These are phyloP conservation scores for Boletus rufocinnamomeus DNA, from an alignment of 768 basidiomycete genomes.

Conservation along the genomic window DNA sequence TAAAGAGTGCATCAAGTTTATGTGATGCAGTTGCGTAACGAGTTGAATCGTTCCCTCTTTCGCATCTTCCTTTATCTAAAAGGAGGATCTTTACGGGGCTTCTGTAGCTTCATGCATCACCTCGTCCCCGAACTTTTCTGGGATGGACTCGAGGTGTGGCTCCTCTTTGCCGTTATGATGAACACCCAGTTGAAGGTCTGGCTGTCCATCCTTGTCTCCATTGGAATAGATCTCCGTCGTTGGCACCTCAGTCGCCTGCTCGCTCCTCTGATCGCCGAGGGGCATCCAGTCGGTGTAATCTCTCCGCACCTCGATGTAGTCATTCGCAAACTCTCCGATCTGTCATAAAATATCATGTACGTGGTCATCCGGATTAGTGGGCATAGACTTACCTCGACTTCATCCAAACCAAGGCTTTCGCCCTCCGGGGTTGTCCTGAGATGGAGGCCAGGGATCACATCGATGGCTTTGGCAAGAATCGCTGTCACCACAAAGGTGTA, in stretches of 20 bases:
- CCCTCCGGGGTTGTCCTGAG: conserved; percentile 55
- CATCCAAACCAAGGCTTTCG: conserved; percentile 67
- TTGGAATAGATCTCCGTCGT: conserved; percentile 22
- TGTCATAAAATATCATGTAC: conserved; percentile 24
- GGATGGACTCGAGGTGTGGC: conserved; percentile 14
- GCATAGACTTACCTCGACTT: conserved; percentile 56
- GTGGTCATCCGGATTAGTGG: background rate
- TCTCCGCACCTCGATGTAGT: conserved; percentile 69
- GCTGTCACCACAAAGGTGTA: conserved; percentile 69
- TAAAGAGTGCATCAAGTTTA: background rate
- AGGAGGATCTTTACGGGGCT: background rate
- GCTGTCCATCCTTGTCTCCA: conserved; percentile 43
- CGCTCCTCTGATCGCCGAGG: conserved; percentile 24
- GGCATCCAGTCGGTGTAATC: conserved; percentile 58
- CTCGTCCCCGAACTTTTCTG: conserved; percentile 16
- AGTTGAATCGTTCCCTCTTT: background rate
- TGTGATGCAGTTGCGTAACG: background rate
- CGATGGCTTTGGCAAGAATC: conserved; percentile 55
- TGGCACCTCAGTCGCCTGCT: conserved; percentile 8
- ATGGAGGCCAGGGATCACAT: conserved; percentile 58
- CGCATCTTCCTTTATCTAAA: background rate
- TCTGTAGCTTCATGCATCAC: background rate
- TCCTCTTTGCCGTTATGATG: conserved; percentile 14
- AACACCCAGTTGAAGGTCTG: conserved; percentile 27
- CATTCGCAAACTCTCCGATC: conserved; percentile 71